Base-by-base conservation (phyloP, 345 rosid species). In the Boechera retrofracta region DNA sequence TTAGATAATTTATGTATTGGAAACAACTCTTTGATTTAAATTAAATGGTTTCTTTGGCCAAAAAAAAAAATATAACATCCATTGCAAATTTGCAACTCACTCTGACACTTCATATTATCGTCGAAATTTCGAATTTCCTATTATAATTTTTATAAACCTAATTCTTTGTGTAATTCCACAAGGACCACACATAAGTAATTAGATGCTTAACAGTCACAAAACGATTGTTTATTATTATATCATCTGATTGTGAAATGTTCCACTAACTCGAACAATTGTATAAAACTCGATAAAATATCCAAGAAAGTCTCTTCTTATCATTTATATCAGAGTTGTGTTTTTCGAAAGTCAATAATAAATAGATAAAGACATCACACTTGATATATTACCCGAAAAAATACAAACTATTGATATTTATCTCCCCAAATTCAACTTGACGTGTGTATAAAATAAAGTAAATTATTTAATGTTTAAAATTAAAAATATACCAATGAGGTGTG, bases 261-360 rank as follows among this genome's bases (percentile, higher is more conserved):
- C 67, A 62, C 67, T 62, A 62, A 39, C 67, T 36, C 11, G 3
- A 61, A 39, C 16, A 61, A 39, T 60, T 21, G 7, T 60, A 16
- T 60, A 2, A 60, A 60, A 12, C 29, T 38, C n/a, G 1, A 61
- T 47, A 67, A 35, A 68, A 67, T 47, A 59, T 15, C 31, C n/a
- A 5, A 29, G 21, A 66, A 59, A 76, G 56, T 76, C 47, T 69
- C 70, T 16, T 62, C 80, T 69, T 69, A 76, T 69, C 80, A 42
- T 62, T 58, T 49, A 9, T 49, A 67, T 60, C 26, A 39, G 52
- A 60, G 15, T 35, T 57, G 2, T 33, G 18, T 35, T 52, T 51
- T 67, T 29, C 4, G 6, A 36, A 67, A 39, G 47, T 68, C 69
- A 60, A 49, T 60, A 68, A 51, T 31, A 31, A 31, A 52, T 28